Evolutionary conservation across 768 basidiomycete genomes (phyloP).

Genomic region (Coprinopsis cinerea): DNA sequence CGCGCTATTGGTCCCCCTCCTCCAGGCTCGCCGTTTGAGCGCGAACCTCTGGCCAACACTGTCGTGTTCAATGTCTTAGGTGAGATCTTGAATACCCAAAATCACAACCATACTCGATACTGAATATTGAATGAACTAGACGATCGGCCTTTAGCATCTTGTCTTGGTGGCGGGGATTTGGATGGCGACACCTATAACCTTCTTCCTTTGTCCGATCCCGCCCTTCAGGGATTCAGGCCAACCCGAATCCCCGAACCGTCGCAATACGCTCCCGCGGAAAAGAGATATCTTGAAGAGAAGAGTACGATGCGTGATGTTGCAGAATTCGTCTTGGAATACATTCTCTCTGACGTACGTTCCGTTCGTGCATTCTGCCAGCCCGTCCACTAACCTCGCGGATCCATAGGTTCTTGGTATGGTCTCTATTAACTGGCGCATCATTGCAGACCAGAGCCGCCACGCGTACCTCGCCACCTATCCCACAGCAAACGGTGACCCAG

Average conservation of each 20-base stretch:
- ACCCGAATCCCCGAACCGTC: too few species aligned
- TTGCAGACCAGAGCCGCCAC: slow-evolving; percentile 63
- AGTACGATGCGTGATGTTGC: slow-evolving; percentile 62
- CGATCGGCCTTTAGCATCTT: slow-evolving; percentile 52
- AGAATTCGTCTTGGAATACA: slow-evolving; percentile 66
- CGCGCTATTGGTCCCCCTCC: slow-evolving; percentile 57
- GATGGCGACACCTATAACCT: slow-evolving; percentile 62
- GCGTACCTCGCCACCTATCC: too few species aligned
- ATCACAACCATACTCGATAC: too few species aligned
- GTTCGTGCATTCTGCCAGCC: not conserved
- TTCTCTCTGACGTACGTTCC: slow-evolving; percentile 52
- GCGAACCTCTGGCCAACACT: slow-evolving; percentile 51
- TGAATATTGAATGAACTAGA: slow-evolving; percentile 32
- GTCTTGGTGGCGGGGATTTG: slow-evolving; percentile 62
- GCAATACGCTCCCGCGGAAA: slow-evolving; percentile 42
- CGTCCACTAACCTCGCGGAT: slow-evolving; percentile 1
- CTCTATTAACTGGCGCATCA: slow-evolving; percentile 56
- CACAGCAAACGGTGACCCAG: too few species aligned
- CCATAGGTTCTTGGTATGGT: slow-evolving; percentile 53
- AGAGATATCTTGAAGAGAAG: slow-evolving; percentile 36
- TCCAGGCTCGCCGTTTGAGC: slow-evolving; percentile 42
- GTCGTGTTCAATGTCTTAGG: slow-evolving; percentile 61
- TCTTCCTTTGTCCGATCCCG: slow-evolving; percentile 34
- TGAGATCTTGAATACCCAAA: too few species aligned
- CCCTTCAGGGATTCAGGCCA: slow-evolving; percentile 26